Evolutionary conservation across 2,329 filamentous ascomycete genomes (phyloP).

Genomic region (Cercospora brassicicola): DNA sequence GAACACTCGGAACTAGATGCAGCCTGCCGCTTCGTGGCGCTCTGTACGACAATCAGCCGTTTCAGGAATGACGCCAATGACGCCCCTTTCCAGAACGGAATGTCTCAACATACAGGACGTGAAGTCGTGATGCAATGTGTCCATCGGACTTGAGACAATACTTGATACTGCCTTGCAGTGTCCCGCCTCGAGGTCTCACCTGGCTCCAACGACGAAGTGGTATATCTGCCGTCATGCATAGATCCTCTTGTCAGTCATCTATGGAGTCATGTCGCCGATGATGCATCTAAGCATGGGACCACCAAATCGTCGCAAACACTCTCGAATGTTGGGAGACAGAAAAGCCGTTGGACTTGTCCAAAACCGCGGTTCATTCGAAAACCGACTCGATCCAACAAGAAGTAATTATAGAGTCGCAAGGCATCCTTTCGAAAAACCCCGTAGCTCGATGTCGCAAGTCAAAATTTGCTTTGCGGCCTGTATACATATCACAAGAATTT

Average conservation of each 20-base stretch:
- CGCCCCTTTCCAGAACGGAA: background rate
- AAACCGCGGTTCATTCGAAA: background rate
- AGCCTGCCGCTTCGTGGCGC: background rate
- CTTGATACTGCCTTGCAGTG: background rate
- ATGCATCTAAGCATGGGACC: background rate
- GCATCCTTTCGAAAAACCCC: background rate
- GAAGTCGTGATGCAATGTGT: background rate
- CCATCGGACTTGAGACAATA: background rate
- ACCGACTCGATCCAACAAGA: background rate
- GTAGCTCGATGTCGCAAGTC: background rate
- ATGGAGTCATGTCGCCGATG: background rate
- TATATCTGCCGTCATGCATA: background rate
- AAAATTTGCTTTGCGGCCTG: background rate
- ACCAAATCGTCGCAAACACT: background rate
- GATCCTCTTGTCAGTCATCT: background rate
- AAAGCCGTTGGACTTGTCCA: background rate
- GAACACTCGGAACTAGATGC: background rate
- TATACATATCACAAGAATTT: background rate
- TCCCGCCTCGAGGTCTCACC: background rate
- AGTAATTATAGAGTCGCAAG: background rate
- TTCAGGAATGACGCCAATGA: background rate
- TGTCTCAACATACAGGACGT: background rate
- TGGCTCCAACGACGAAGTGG: background rate
- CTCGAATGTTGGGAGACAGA: background rate
- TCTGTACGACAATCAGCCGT: background rate